Percentiles rank a stretch among this genome's conserved stretches.
phyloP scores from a whole-genome alignment of 23 red algal species.

The Agarophyton chilense region DNA sequence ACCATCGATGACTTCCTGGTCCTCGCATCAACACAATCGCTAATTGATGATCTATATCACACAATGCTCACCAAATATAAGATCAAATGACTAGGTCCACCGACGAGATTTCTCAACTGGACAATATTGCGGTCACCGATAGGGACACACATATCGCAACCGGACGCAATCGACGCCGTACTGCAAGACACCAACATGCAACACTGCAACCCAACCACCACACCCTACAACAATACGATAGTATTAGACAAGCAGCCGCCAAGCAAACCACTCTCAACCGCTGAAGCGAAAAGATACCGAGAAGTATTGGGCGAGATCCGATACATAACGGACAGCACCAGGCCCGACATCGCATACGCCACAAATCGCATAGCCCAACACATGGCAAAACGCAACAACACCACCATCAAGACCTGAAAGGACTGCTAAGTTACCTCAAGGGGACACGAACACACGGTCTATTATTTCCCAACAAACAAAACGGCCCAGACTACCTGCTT shows the following conservation, averaged over 20 bases:
- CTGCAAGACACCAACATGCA: neutral
- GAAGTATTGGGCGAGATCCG: neutral
- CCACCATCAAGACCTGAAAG: neutral
- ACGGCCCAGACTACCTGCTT: neutral
- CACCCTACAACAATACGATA: neutral
- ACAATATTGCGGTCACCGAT: neutral
- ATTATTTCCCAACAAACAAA: neutral
- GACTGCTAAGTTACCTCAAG: neutral
- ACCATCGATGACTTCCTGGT: neutral
- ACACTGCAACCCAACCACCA: neutral
- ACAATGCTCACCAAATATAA: neutral
- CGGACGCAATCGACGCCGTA: neutral
- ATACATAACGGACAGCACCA: neutral
- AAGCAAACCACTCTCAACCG: neutral
- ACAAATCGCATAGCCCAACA: too few relatives aligned
- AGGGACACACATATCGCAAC: neutral
- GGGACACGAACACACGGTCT: neutral
- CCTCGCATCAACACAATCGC: neutral
- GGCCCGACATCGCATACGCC: neutral
- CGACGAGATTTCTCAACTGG: slow-evolving; percentile 5
- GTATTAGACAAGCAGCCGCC: neutral
- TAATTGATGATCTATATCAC: neutral
- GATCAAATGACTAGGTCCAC: neutral
- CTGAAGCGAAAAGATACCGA: neutral
- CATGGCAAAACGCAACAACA: neutral